Conservation (phyloP, 805 yeast genomes). For the Lipomyces sp. region DNA sequence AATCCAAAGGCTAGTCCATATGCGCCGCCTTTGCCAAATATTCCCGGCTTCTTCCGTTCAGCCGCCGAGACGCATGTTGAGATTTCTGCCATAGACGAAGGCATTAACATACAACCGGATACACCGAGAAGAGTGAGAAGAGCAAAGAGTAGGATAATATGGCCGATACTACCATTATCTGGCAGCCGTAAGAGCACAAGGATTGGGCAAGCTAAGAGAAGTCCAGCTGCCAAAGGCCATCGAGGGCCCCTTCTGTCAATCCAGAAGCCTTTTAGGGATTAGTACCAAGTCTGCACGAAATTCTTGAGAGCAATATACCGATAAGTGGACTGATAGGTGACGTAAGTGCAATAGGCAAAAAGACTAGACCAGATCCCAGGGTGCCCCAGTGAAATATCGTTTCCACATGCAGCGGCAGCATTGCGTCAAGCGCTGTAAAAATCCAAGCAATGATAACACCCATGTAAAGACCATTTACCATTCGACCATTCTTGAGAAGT, state of each 20-base stretch:
- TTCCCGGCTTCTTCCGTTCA: constrained; percentile 42
- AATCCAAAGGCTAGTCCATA: constrained; percentile 46
- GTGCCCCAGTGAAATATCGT: constrained; percentile 43
- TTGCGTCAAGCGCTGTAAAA: constrained; percentile 45
- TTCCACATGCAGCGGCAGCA: constrained; percentile 43
- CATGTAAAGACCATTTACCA: constrained; percentile 38
- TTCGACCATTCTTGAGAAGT: constrained; percentile 30
- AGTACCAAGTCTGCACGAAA: background rate
- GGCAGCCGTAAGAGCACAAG: constrained; percentile 43
- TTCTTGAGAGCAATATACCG: constrained; percentile 20
- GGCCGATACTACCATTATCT: constrained; percentile 33
- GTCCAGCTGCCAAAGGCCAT: constrained; percentile 40
- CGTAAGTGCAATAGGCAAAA: constrained; percentile 44
- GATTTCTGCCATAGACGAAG: constrained; percentile 44
- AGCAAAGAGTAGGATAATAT: constrained; percentile 43
- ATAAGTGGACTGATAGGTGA: constrained; percentile 42
- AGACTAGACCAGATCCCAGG: constrained; percentile 43
- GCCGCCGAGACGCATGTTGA: constrained; percentile 37
- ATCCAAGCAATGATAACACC: constrained; percentile 44
- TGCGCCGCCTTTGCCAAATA: constrained; percentile 44
- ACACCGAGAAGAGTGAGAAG: constrained; percentile 42
- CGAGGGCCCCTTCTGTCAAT: constrained; percentile 43
- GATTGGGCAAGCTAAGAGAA: constrained; percentile 34
- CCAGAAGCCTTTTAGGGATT: constrained; percentile 27
- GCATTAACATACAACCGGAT: constrained; percentile 35